Conservation (phyloP, 495 filamentous ascomycete species). For the Annulohypoxylon moriforme region DNA sequence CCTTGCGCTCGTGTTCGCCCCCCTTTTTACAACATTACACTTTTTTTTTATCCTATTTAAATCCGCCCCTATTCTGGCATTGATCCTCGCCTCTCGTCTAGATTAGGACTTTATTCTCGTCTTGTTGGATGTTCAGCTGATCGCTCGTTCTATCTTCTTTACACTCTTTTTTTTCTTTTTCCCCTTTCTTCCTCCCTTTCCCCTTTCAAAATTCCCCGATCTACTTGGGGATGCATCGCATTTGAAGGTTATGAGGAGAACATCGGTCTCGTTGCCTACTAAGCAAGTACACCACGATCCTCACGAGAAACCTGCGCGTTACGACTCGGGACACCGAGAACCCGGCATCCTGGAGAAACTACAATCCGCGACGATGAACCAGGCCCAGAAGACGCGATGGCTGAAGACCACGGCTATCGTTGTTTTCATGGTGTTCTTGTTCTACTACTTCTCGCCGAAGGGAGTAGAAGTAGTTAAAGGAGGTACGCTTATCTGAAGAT, state of each 20-base stretch:
- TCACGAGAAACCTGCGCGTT: conserved; percentile 68
- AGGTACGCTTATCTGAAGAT: conserved; percentile 46
- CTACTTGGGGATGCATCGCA: conserved; percentile 44
- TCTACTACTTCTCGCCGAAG: conserved; percentile 78
- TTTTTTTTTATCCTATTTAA: conserved; percentile 32
- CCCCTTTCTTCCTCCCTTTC: conserved; percentile 14
- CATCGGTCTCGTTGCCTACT: conserved; percentile 68
- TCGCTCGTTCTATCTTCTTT: conserved; percentile 17
- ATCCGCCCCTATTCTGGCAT: conserved; percentile 32
- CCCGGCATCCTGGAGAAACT: conserved; percentile 59
- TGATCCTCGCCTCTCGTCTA: conserved; percentile 31
- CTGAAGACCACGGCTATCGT: conserved; percentile 85
- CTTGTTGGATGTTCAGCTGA: conserved; percentile 16
- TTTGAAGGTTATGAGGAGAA: conserved; percentile 64
- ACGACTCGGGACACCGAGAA: conserved; percentile 58
- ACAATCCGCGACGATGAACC: conserved; percentile 70
- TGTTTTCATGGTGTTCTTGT: conserved; percentile 75
- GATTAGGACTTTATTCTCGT: conserved; percentile 19
- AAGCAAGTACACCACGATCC: conserved; percentile 67
- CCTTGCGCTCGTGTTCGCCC: conserved; percentile 21
- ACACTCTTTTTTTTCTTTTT: conserved; percentile 15
- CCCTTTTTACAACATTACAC: conserved; percentile 23
- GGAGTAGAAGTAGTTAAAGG: conserved; percentile 59
- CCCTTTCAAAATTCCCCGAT: conserved; percentile 25
- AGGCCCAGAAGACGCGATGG: conserved; percentile 79